Percentiles rank a stretch among this genome's conserved stretches.
These are phyloP conservation scores for Friedmanniomyces simplex DNA, from an alignment of 495 filamentous ascomycete genomes.

Conservation along the genomic window DNA sequence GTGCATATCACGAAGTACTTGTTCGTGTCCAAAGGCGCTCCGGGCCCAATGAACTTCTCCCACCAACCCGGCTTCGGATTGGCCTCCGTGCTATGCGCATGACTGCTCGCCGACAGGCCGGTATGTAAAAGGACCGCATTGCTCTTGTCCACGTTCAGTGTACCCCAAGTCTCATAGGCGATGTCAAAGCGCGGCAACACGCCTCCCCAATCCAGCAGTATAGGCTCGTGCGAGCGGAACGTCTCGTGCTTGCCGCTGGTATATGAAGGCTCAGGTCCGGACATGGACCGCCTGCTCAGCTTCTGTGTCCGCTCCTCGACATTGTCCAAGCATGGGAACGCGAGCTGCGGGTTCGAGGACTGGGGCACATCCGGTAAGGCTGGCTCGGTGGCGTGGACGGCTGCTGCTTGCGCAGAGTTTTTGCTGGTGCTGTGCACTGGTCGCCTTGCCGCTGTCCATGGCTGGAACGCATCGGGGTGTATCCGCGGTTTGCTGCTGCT, in stretches of 20 bases:
- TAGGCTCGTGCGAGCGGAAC: slow-evolving; percentile 61
- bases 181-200: slow-evolving; percentile 74
- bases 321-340: slow-evolving; percentile 91
- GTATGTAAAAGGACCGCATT: slow-evolving; percentile 93
- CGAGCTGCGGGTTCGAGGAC: slow-evolving; percentile 79
- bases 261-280: slow-evolving; percentile 89
- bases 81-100: slow-evolving; percentile 75
- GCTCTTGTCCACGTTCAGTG: slow-evolving; percentile 65
- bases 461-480: background rate
- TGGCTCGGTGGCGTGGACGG: background rate
- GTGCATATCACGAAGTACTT: slow-evolving; percentile 93
- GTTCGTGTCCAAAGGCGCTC: slow-evolving; percentile 73
- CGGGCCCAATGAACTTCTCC: slow-evolving; percentile 97
- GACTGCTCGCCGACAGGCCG: slow-evolving; percentile 87
- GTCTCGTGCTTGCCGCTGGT: slow-evolving; percentile 69
- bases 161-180: slow-evolving; percentile 91
- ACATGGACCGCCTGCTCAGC: slow-evolving; percentile 58
- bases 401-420: slow-evolving; percentile 14
- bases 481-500: slow-evolving; percentile 7
- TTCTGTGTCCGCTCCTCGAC: slow-evolving; percentile 73
- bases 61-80: slow-evolving; percentile 95
- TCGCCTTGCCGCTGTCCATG: background rate
- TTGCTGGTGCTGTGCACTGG: background rate
- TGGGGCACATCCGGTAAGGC: slow-evolving; percentile 21
- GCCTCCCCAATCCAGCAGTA: slow-evolving; percentile 90